Evolutionary conservation across 202 grass and related monocot species (phyloP), one percentile per base, ranked within the genome.

Genomic region (Dendrocalamus latiflorus): DNA sequence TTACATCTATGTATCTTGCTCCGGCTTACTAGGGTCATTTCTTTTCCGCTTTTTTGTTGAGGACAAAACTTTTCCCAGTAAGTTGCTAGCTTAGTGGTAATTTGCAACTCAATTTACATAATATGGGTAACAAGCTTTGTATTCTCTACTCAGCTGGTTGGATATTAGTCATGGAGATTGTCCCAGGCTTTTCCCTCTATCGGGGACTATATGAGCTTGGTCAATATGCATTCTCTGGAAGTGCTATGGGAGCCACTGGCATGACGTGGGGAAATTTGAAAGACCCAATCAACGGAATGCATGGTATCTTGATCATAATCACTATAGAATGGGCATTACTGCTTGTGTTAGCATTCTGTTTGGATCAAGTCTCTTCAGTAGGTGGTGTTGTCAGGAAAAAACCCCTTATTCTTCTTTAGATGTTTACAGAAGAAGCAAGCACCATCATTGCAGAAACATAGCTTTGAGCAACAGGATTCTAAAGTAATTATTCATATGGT

Each of bases 1-100:
- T 45, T 91, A 96, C 67, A 91, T 93, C 73, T 93, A 91, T 83
- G 91, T 96, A 71, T 93, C 91, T 82, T 88, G 85, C 12, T 91
- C 91, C 51, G 91, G 93, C 37, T 87, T 93, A 49, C 68, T 93
- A 80, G 93, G 91, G 70, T 39, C 62, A 25, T 91, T 88, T 87
- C 87, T 94, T 86, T 69, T 94, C 43, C 81, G 66, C 1, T 75
- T 90, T 55, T 91, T 91, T 58, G 47, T 89, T 9, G 85, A 91
- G 83, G 84, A 90, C 22, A 69, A 16, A 63, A 79, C 18, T 36
- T 93, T 89, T 83, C 60, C 86, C 48, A 73, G 88, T 91, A 91
- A 91, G 86, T 81, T 68, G 16, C 49, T 70, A 66, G 1, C 65
- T 34, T 73, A 26, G 18, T 45, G 57, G 18, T 77, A 72, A 72